Evolutionary conservation across 768 basidiomycete genomes (phyloP).

Genomic region (Hygrophoropsis aurantiaca): DNA sequence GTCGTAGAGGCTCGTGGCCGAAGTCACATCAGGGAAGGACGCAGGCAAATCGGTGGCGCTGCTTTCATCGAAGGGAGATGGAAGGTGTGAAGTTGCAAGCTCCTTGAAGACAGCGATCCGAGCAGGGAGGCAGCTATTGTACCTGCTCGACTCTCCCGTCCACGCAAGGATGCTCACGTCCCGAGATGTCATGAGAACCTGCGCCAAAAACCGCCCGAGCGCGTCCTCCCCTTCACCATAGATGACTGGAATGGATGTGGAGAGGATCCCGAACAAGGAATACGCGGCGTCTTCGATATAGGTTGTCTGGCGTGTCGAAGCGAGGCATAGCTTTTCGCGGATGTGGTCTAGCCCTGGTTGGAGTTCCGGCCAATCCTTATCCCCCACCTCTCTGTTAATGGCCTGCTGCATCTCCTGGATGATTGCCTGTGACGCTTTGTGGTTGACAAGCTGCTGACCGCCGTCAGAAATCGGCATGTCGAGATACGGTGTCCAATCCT

Average conservation of each 20-base stretch:
- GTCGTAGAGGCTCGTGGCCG: no score
- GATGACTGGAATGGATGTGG: neutral
- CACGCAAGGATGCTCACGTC: slow-evolving; percentile 1
- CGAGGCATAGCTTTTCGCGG: neutral
- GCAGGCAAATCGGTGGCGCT: no score
- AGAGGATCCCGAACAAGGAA: neutral
- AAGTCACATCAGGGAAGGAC: no score
- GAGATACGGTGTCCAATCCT: slow-evolving; percentile 13
- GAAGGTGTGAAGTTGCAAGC: no score
- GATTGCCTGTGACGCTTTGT: neutral
- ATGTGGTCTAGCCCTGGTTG: neutral
- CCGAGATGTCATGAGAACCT: slow-evolving; percentile 1
- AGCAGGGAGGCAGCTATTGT: slow-evolving; percentile 6
- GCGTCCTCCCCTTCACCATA: slow-evolving; percentile 1
- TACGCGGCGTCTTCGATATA: neutral
- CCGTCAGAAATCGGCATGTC: slow-evolving; percentile 1
- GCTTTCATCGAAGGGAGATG: no score
- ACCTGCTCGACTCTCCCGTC: neutral
- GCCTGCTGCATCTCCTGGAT: neutral
- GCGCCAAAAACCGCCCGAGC: slow-evolving; percentile 2
- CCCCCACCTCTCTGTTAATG: neutral
- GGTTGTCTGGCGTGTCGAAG: neutral
- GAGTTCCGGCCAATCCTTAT: neutral
- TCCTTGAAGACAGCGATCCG: neutral
- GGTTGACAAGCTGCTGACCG: slow-evolving; percentile 6